These are phyloP conservation scores for Rosa hybrid DNA, from an alignment of 331 rosid species.

Conservation along the genomic window DNA sequence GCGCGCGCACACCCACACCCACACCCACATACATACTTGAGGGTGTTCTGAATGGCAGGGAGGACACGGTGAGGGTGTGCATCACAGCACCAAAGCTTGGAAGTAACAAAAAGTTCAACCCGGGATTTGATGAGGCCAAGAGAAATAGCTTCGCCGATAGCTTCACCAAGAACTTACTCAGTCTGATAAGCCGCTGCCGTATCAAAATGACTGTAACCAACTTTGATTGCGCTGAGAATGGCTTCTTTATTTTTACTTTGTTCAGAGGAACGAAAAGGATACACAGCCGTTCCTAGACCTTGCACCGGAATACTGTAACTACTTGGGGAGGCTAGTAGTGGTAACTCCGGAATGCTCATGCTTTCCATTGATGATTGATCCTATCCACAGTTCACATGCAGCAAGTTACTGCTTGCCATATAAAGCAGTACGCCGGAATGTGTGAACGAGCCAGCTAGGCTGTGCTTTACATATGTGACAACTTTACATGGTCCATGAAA, in stretches of 20 bases:
- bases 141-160: slow-evolving; percentile 25
- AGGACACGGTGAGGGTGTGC: slow-evolving; percentile 25
- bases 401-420: neutral
- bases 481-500: no score
- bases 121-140: slow-evolving; percentile 25
- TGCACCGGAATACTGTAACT: slow-evolving; percentile 14
- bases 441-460: no score
- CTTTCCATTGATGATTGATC: slow-evolving; percentile 1
- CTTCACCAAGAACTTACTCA: slow-evolving; percentile 34
- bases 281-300: slow-evolving; percentile 28
- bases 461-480: neutral
- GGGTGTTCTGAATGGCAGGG: slow-evolving; percentile 25
- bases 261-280: neutral
- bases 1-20: no score
- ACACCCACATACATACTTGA: neutral
- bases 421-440: no score
- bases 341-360: neutral
- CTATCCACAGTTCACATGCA: neutral
- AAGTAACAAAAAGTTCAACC: slow-evolving; percentile 35
- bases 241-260: neutral
- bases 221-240: slow-evolving; percentile 29
- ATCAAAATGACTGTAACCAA: slow-evolving; percentile 40
- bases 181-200: slow-evolving; percentile 27
- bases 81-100: slow-evolving; percentile 30
- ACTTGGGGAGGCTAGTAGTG: neutral